phyloP scores from a whole-genome alignment of 345 rosid species.

The Reutealis trisperma region DNA sequence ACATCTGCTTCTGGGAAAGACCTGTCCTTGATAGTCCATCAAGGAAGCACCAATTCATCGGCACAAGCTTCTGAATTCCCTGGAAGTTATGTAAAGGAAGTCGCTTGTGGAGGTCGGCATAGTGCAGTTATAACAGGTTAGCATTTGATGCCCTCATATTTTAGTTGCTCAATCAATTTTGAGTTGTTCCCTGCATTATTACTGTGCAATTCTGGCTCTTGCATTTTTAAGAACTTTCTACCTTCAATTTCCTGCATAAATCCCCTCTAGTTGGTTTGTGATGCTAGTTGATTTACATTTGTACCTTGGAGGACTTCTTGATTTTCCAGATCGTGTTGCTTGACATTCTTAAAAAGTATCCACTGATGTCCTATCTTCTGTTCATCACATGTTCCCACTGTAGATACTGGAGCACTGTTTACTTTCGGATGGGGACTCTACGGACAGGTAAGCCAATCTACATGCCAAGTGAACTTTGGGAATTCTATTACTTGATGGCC shows the following conservation, averaged over 20 bases:
- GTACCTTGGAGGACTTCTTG: neutral
- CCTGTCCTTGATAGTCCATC: slow-evolving; percentile 34
- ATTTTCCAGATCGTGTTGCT: neutral
- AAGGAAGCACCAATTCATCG: slow-evolving; percentile 45
- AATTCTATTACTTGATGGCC: neutral
- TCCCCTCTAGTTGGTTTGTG: neutral
- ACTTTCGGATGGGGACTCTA: slow-evolving; percentile 93
- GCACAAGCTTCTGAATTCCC: slow-evolving; percentile 37
- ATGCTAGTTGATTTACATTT: neutral
- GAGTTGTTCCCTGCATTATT: neutral
- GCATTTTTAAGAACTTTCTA: slow-evolving; percentile 1
- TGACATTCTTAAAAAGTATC: neutral
- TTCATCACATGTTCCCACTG: slow-evolving; percentile 12
- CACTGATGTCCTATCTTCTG: neutral
- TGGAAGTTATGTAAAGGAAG: slow-evolving; percentile 64
- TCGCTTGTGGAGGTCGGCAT: slow-evolving; percentile 88
- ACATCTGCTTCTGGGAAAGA: slow-evolving; percentile 48
- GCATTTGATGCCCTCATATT: slow-evolving; percentile 22
- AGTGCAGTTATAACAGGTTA: slow-evolving; percentile 78
- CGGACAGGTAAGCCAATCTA: slow-evolving; percentile 62
- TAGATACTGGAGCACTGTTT: slow-evolving; percentile 71
- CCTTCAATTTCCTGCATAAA: neutral
- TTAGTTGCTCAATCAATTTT: slow-evolving; percentile 7
- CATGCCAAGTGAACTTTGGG: neutral
- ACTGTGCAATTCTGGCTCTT: neutral